Evolutionary conservation across 164 flowering plant genomes (phyloP).

Genomic region (Vitis rupestris): DNA sequence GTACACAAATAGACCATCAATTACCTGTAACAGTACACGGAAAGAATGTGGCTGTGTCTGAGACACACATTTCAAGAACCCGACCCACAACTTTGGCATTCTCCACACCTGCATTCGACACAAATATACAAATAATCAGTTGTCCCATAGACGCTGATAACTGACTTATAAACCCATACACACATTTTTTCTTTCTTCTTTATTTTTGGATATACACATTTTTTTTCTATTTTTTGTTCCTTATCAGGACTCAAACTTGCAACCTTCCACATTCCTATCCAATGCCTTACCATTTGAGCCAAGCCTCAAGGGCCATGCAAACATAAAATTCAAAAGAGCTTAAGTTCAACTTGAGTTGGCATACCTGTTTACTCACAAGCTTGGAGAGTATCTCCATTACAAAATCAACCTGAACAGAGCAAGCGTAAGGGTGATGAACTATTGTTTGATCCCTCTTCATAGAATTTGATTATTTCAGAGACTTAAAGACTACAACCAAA

Average conservation of each 20-base stretch:
- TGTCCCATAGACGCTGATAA: background rate
- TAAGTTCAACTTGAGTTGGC: slow-evolving; percentile 3
- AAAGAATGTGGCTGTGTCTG: slow-evolving; percentile 98
- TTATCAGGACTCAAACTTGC: too few relatives aligned
- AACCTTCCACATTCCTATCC: too few relatives aligned
- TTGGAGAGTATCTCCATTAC: slow-evolving; percentile 93
- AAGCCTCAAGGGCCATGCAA: background rate
- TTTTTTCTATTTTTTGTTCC: too few relatives aligned
- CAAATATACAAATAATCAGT: background rate
- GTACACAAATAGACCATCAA: background rate
- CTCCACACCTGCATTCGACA: slow-evolving; percentile 72
- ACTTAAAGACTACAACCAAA: background rate
- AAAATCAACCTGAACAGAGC: slow-evolving; percentile 74
- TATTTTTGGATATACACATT: too few relatives aligned
- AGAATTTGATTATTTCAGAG: background rate
- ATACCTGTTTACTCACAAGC: slow-evolving; percentile 92
- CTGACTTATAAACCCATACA: background rate
- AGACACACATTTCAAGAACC: slow-evolving; percentile 90
- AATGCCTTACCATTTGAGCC: too few relatives aligned
- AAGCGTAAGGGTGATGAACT: slow-evolving; percentile 11
- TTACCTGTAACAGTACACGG: slow-evolving; percentile 77
- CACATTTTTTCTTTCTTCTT: background rate
- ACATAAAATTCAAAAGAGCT: background rate
- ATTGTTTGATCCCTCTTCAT: background rate
- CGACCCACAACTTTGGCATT: slow-evolving; percentile 98